Evolutionary conservation across 768 basidiomycete genomes (phyloP), one percentile per base, ranked within the genome.

Genomic region (Termitomyces titanicus): DNA sequence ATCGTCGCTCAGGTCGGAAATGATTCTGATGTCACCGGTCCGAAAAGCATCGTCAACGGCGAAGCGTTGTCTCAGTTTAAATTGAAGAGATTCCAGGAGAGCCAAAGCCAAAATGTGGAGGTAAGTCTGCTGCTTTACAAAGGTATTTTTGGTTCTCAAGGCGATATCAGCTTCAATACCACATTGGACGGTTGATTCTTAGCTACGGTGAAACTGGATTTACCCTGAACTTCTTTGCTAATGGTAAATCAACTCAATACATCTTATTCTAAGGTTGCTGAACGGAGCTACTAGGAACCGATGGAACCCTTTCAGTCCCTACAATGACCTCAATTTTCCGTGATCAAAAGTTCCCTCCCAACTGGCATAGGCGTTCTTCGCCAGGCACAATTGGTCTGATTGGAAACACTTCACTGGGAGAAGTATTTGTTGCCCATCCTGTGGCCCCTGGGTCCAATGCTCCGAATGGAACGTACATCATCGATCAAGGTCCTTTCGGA

Each of bases 121-220:
- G 59, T 60, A 39, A 27, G 47, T 5, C 12, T 40, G 6, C 37
- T 24, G 20, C 0, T 29, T 18, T n/a, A 9, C 9, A 29, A 15
- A 17, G 10, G 17, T 27, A 8, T 29, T 17, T 12, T n/a, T 27
- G n/a, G 22, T 25, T 38, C 10, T 24, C 24, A 42, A n/a, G 7
- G 17, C 20, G 10, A 17, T 7, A n/a, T 31, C 17, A 60, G 59
- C 59, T 60, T 37, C 55, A 56, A 51, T 60, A 60, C 22, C 59
- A 60, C 38, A 29, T 56, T 6, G 59, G 59, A 7, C 52, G 59
- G 3, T 53, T 60, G n/a, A 35, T 38, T 27, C 50, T 60, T 18
- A 60, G 59, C 15, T 60, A 60, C 27, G 59, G 59, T 5, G 59
- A 60, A 37, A 53, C 55, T 38, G 51, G 52, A n/a, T 60, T 60